Base-by-base conservation (phyloP, 2,329 filamentous ascomycete genomes). In the Epichloe festucae region DNA sequence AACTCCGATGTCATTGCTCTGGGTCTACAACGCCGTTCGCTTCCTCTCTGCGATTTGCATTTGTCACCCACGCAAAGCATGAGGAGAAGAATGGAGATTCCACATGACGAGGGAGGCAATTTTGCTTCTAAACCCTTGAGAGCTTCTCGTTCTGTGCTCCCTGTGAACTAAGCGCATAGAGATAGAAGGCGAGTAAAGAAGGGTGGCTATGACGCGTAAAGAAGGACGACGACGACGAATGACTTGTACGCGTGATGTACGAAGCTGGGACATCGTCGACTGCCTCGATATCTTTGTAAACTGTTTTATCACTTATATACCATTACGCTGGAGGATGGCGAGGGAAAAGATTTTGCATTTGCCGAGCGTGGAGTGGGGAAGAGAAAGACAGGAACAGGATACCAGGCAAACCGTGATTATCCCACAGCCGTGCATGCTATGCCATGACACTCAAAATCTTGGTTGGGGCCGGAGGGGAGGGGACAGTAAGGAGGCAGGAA, bases 251-350 rank as follows among this genome's bases (percentile, higher is more conserved):
- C 43, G 15, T 46, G 5, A n/a, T 19, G 43, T 46, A 21, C 17
- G 17, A 46, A 46, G 27, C 35, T 48, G 5, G 3, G 21, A 48
- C 8, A 39, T 36, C 12, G 39, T 23, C 31, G 27, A 23, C 12
- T 21, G 40, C 10, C 27, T 38, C 36, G 38, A 27, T 34, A 44
- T n/a, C 39, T 43, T 39, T 48, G 27, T 43, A 47, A 48, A 41
- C 50, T 44, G 27, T 47, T 34, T 44, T 42, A 44, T 44, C 48
- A 44, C 10, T 39, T 48, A 19, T 48, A 52, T 40, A 52, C 38
- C 39, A 52, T 38, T 19, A 34, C 19, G 21, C 35, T 46, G 44
- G 44, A 36, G 42, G 21, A 21, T 43, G 21, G 21, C 14, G 10
- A 12, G 31, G 27, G 39, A 43, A 35, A 42, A 11, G 40, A 21